A percentile compares a stretch with the other conserved stretches of the same genome.
phyloP scores from a whole-genome alignment of 2,329 filamentous ascomycete species.

The Sporothrix pseudoabietina region DNA sequence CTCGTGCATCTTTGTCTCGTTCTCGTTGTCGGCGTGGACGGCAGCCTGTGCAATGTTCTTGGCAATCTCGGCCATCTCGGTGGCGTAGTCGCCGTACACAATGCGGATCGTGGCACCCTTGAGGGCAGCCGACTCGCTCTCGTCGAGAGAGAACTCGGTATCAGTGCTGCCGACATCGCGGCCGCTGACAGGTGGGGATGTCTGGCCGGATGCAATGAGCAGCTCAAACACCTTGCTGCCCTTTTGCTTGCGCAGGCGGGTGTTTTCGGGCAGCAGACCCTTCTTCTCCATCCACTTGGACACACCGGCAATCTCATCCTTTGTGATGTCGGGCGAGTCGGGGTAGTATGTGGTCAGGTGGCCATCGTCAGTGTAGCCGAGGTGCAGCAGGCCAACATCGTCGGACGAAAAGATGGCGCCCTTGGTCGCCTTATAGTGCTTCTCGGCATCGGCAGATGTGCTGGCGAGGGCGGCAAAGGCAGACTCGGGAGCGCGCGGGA shows the following conservation, averaged over 20 bases:
- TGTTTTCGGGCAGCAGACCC: slow-evolving; percentile 74
- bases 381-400: slow-evolving; percentile 67
- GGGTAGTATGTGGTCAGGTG: slow-evolving; percentile 85
- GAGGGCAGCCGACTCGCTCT: slow-evolving; percentile 61
- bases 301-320: slow-evolving; percentile 72
- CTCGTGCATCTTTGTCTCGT: slow-evolving; percentile 70
- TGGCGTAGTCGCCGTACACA: slow-evolving; percentile 72
- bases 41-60: slow-evolving; percentile 69
- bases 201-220: slow-evolving; percentile 70
- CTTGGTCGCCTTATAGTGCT: slow-evolving; percentile 66
- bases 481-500: slow-evolving; percentile 68
- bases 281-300: slow-evolving; percentile 71
- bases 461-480: slow-evolving; percentile 66
- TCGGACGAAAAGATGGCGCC: slow-evolving; percentile 72
- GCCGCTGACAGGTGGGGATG: slow-evolving; percentile 60
- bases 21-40: slow-evolving; percentile 71
- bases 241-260: slow-evolving; percentile 67
- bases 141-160: slow-evolving; percentile 60
- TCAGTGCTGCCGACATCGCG: slow-evolving; percentile 67
- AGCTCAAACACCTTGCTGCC: slow-evolving; percentile 63
- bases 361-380: slow-evolving; percentile 73
- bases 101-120: slow-evolving; percentile 70
- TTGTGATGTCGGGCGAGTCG: slow-evolving; percentile 71
- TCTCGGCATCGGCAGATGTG: slow-evolving; percentile 61
- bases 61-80: slow-evolving; percentile 70